Conservation (phyloP, 2,329 filamentous ascomycete species). For the Colletotrichum horii region DNA sequence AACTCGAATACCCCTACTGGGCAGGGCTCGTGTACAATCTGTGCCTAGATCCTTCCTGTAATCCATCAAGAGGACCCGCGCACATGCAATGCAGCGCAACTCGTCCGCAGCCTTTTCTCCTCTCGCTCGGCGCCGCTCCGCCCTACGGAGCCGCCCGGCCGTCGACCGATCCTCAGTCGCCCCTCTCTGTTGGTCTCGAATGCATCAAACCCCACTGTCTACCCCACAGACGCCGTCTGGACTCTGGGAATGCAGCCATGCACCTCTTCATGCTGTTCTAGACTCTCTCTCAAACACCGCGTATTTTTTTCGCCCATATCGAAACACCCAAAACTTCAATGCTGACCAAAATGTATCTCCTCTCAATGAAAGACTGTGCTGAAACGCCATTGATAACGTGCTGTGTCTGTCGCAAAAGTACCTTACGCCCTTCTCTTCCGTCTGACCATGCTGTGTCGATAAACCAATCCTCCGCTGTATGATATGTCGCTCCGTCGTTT, state of each 20-base stretch:
- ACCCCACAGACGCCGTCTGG: conserved; percentile 10
- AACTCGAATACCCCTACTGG: background rate
- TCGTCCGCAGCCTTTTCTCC: background rate
- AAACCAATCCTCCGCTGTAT: too few relatives aligned
- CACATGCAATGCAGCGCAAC: background rate
- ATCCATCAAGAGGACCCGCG: background rate
- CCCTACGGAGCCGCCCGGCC: background rate
- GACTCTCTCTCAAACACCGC: background rate
- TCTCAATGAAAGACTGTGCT: background rate
- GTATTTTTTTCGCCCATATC: conserved; percentile 2
- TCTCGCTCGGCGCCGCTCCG: background rate
- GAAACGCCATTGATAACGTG: conserved; percentile 6
- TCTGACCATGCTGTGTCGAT: background rate
- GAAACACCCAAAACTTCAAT: conserved; percentile 4
- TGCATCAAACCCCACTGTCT: background rate
- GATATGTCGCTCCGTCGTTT: background rate
- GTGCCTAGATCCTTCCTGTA: background rate
- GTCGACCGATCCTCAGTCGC: background rate
- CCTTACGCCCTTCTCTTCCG: background rate
- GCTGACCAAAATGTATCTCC: background rate
- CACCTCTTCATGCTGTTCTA: conserved; percentile 4
- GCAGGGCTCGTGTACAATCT: background rate
- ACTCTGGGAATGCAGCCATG: background rate
- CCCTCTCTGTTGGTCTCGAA: background rate
- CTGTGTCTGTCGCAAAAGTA: background rate